Percentiles rank a stretch among this genome's conserved stretches.
These are phyloP conservation scores for Houttuynia cordata DNA, from an alignment of 164 flowering plant species.

Conservation along the genomic window DNA sequence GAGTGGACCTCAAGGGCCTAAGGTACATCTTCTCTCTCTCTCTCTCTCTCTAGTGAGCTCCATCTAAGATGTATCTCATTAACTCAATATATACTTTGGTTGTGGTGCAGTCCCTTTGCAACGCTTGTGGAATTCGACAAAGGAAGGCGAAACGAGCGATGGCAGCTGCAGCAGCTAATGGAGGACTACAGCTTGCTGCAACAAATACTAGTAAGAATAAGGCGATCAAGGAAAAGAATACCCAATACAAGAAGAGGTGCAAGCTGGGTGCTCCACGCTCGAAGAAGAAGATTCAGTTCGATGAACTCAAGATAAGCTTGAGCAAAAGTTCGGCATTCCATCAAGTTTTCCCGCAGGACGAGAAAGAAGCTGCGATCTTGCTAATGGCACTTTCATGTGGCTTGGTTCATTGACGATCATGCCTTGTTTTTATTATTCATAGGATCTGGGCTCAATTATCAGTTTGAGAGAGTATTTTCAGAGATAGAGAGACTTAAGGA, in stretches of 20 bases:
- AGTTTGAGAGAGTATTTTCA: not conserved
- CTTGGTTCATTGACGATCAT: conserved; percentile 43
- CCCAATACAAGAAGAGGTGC: conserved; percentile 40
- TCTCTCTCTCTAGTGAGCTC: conserved; percentile 3
- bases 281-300: conserved; percentile 36
- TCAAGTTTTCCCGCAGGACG: conserved; percentile 64
- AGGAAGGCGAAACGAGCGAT: conserved; percentile 68
- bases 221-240: conserved; percentile 23
- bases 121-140: conserved; percentile 85
- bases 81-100: not conserved
- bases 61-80: not conserved
- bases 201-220: conserved; percentile 9
- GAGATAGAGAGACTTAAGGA: not conserved
- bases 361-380: conserved; percentile 85
- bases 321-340: conserved; percentile 45
- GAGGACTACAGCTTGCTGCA: conserved; percentile 6
- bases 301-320: conserved; percentile 40
- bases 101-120: conserved; percentile 60
- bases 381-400: conserved; percentile 90
- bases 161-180: conserved; percentile 21
- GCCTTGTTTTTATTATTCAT: no score
- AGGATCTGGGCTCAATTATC: no score
- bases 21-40: conserved; percentile 29
- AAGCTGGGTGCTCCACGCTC: conserved; percentile 15
- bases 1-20: conserved; percentile 59